Base-by-base conservation (phyloP, 176 grass and related monocot genomes). In the Zea mays region DNA sequence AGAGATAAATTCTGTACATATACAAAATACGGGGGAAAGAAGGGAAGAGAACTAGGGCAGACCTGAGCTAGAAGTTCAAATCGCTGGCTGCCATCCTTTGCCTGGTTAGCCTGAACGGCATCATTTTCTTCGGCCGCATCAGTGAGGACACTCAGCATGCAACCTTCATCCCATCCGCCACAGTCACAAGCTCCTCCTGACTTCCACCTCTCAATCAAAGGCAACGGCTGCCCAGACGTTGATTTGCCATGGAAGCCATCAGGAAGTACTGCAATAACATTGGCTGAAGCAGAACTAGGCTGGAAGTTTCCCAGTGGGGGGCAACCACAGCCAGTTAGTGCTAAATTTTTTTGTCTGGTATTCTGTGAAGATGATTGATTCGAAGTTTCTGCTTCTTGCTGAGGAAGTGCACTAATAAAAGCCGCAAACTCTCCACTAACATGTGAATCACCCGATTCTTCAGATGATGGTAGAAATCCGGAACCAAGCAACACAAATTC, bases 101-200 rank as follows among this genome's bases (percentile, higher is more conserved):
- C 63, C 37, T 50, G 75, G 84, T 62, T 80, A 65, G 5, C 49
- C 37, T 86, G 84, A 76, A 49, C 49, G 43, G 50, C 49, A 8
- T 52, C 80, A 35, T 70, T 71, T 43, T 86, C 75, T 40, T 69
- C 67, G 45, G 81, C 42, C 4, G 70, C 55, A 70, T 90, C 72
- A 2, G 65, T 88, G 21, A 99, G 81, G 70, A 96, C 20, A 56
- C 90, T 85, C 42, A 99, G 78, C 20, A 37, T 83, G 79, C 96
- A 99, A 46, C 96, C 96, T 75, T 96, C 92, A 79, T 99, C 96
- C 96, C 96, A 99, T 50, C 96, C 96, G 8, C 96, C 92, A 84
- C 96, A 99, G 63, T 99, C 96, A 49, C 96, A 99, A 55, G 72
- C 69, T 79, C 96, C 92, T 75, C 87, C 90, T 74, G 81, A 89